Conservation (phyloP, 305 asterid species). For the Fraxinus xanthoxyloides region DNA sequence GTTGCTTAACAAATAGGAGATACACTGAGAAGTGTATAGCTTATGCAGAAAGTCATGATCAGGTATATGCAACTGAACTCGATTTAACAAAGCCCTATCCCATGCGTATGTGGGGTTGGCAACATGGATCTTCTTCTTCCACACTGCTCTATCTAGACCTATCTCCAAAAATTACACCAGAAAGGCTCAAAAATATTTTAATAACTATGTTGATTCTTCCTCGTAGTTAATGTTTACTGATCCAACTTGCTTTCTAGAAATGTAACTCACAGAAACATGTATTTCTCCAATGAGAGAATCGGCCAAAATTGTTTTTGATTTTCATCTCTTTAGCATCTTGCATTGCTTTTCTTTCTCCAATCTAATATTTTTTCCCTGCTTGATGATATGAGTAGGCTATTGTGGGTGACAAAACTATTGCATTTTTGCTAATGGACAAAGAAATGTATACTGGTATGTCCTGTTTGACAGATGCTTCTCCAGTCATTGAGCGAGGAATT, state of each 20-base stretch:
- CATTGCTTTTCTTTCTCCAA: slow-evolving; percentile 8
- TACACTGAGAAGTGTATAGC: slow-evolving; percentile 91
- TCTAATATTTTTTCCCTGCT: slow-evolving; percentile 17
- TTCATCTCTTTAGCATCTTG: slow-evolving; percentile 11
- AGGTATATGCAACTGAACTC: slow-evolving; percentile 42
- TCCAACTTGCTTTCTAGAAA: neutral
- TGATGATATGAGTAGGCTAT: slow-evolving; percentile 58
- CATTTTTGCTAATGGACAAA: slow-evolving; percentile 87
- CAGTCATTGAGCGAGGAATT: slow-evolving; percentile 82
- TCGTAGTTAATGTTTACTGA: neutral
- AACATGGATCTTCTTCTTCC: slow-evolving; percentile 11
- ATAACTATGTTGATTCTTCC: neutral
- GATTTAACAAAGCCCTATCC: neutral
- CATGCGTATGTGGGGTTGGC: neutral
- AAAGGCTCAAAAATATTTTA: neutral
- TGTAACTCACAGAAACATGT: neutral
- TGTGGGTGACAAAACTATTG: slow-evolving; percentile 94
- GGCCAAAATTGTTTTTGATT: slow-evolving; percentile 8
- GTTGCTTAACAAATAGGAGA: slow-evolving; percentile 89
- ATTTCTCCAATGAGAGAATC: neutral
- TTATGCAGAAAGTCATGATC: slow-evolving; percentile 99
- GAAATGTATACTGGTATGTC: slow-evolving; percentile 98
- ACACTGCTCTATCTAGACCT: neutral
- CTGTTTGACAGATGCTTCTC: slow-evolving; percentile 76
- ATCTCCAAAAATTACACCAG: neutral